Percentiles rank a stretch among this genome's conserved stretches.
These are phyloP conservation scores for Backusella liffmaniae DNA, from an alignment of 192 early-diverging fungal genomes.

Conservation along the genomic window DNA sequence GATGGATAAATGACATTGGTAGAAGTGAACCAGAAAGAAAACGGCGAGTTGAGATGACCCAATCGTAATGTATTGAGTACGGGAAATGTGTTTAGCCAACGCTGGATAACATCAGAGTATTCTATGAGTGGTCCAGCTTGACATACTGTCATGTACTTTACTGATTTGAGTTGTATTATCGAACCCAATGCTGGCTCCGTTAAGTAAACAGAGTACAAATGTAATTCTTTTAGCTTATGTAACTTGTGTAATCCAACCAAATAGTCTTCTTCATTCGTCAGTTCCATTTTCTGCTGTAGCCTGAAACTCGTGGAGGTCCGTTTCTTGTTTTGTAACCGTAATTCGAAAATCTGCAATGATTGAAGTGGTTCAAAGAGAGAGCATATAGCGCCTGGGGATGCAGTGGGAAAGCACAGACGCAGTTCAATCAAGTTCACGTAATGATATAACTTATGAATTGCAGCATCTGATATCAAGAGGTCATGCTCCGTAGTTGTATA, in stretches of 20 bases:
- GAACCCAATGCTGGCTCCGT: not conserved
- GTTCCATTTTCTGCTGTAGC: not conserved
- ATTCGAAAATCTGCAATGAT: slow-evolving; percentile 14
- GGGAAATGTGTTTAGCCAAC: not conserved
- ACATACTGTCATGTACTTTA: not conserved
- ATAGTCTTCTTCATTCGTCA: not conserved
- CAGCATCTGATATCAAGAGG: not conserved
- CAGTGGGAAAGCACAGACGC: slow-evolving; percentile 19
- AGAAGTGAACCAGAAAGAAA: not conserved
- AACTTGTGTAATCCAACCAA: not conserved
- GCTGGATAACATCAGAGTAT: not conserved
- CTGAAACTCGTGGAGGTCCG: not conserved
- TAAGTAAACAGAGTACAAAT: slow-evolving; percentile 4
- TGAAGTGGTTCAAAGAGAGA: not conserved
- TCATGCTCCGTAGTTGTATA: slow-evolving; percentile 15
- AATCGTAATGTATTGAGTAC: not conserved
- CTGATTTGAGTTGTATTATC: not conserved
- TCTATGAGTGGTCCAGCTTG: not conserved
- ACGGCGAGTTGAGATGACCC: not conserved
- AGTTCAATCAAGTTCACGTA: slow-evolving; percentile 12
- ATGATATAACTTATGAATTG: not conserved
- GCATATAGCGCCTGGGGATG: not conserved
- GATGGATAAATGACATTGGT: not conserved
- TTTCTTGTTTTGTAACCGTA: not conserved
- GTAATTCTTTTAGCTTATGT: not conserved